Evolutionary conservation across 73 alveolate genomes (phyloP).

Genomic region (Durusdinium trenchii): DNA sequence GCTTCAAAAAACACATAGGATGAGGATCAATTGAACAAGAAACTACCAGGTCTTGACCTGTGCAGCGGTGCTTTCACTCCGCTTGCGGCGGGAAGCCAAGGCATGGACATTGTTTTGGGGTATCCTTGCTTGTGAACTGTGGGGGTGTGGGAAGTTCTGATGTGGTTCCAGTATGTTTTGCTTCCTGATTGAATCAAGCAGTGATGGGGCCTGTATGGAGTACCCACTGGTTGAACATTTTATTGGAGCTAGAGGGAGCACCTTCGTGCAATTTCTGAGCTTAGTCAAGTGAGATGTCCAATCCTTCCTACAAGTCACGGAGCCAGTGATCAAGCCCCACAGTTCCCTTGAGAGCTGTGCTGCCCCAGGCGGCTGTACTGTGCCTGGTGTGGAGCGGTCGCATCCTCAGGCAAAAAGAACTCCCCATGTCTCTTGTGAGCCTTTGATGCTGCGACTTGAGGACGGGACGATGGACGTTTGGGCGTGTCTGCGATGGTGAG

Average conservation of each 20-base stretch:
- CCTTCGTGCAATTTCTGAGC: too few species aligned
- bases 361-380: slow-evolving; percentile 46
- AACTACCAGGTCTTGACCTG: slow-evolving; percentile 59
- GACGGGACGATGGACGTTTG: slow-evolving; percentile 79
- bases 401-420: background rate
- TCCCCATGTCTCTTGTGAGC: background rate
- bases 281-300: too few species aligned
- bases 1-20: background rate
- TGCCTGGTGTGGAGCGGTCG: slow-evolving; percentile 79
- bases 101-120: background rate
- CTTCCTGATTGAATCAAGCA: too few species aligned
- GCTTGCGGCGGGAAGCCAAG: slow-evolving; percentile 80
- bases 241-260: too few species aligned
- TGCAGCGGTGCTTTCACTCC: slow-evolving; percentile 61
- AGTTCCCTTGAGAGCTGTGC: background rate
- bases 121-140: background rate
- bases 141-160: too few species aligned
- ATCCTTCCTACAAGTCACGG: background rate
- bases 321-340: background rate
- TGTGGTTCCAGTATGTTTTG: too few species aligned
- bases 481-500: slow-evolving; percentile 84
- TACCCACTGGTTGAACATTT: too few species aligned
- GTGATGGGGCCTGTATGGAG: too few species aligned
- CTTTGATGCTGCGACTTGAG: background rate
- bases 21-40: background rate